Evolutionary conservation across 164 flowering plant genomes (phyloP).

Genomic region (Tetracentron sinense): DNA sequence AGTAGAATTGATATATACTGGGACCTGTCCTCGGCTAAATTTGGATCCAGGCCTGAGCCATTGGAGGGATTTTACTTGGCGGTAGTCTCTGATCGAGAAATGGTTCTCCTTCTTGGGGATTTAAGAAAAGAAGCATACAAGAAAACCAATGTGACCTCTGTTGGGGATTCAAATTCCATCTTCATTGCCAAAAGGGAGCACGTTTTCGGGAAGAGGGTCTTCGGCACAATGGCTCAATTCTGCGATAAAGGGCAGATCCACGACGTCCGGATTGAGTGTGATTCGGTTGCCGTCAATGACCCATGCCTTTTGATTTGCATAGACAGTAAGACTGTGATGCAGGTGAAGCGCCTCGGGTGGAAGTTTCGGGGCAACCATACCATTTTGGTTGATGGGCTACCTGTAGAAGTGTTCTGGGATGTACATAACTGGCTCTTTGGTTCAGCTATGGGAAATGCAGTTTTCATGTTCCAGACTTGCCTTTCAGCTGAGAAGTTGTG

Average conservation of each 20-base stretch:
- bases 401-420: slow-evolving; percentile 84
- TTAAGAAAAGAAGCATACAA: slow-evolving; percentile 67
- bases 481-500: slow-evolving; percentile 64
- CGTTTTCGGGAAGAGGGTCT: slow-evolving; percentile 61
- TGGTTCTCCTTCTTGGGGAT: slow-evolving; percentile 73
- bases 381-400: slow-evolving; percentile 56
- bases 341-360: slow-evolving; percentile 65
- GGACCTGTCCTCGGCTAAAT: slow-evolving; percentile 73
- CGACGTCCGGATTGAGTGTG: slow-evolving; percentile 60
- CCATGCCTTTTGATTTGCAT: slow-evolving; percentile 53
- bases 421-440: slow-evolving; percentile 85
- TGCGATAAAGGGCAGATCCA: slow-evolving; percentile 55
- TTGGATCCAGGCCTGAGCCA: slow-evolving; percentile 78
- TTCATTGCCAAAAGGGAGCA: slow-evolving; percentile 64
- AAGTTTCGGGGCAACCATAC: slow-evolving; percentile 75
- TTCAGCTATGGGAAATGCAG: slow-evolving; percentile 52
- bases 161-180: slow-evolving; percentile 32
- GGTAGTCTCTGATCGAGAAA: slow-evolving; percentile 45
- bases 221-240: slow-evolving; percentile 57
- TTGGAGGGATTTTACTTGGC: slow-evolving; percentile 60
- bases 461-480: slow-evolving; percentile 76
- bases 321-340: slow-evolving; percentile 58
- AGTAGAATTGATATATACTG: slow-evolving; percentile 56
- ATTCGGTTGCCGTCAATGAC: slow-evolving; percentile 37
- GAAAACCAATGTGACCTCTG: slow-evolving; percentile 44